phyloP scores from a whole-genome alignment of 1,284 basidiomycete genomes.

The Sutorius eximius region DNA sequence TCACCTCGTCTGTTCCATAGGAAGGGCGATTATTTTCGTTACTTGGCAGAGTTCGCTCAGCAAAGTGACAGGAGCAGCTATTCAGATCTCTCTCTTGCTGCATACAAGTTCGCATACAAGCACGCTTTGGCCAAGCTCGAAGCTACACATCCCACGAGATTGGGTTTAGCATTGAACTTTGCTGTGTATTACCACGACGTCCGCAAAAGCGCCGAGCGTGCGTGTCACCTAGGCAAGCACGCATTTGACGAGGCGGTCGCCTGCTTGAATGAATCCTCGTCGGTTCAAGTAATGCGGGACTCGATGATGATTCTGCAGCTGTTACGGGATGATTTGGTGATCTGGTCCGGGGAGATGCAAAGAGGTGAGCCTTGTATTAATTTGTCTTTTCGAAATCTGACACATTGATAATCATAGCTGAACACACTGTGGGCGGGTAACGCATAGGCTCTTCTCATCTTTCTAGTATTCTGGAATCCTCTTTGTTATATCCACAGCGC shows the following conservation, averaged over 20 bases:
- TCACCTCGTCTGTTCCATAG: conserved; percentile 35
- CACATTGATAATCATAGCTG: conserved; percentile 17
- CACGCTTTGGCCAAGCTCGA: conserved; percentile 58
- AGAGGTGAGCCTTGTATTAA: conserved; percentile 33
- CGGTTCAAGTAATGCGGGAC: conserved; percentile 52
- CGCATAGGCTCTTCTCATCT: background rate
- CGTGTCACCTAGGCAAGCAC: conserved; percentile 85
- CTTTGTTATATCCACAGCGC: background rate
- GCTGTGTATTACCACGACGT: conserved; percentile 98
- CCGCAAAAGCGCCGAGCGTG: conserved; percentile 86
- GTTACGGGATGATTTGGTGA: conserved; percentile 60
- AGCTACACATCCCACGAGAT: conserved; percentile 67
- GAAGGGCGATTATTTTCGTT: conserved; percentile 71
- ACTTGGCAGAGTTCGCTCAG: conserved; percentile 62
- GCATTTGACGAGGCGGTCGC: conserved; percentile 69
- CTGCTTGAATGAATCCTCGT: conserved; percentile 43
- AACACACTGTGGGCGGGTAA: conserved; percentile 25
- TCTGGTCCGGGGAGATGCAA: conserved; percentile 63
- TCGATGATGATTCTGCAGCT: conserved; percentile 67
- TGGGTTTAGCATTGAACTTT: conserved; percentile 94
- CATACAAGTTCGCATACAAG: conserved; percentile 68
- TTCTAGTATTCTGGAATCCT: conserved; percentile 3
- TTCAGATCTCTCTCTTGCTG: conserved; percentile 55
- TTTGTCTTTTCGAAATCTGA: conserved; percentile 14
- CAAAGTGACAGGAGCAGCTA: conserved; percentile 48